phyloP scores from a whole-genome alignment of 2,329 filamentous ascomycete species.

The Emergomyces orientalis region DNA sequence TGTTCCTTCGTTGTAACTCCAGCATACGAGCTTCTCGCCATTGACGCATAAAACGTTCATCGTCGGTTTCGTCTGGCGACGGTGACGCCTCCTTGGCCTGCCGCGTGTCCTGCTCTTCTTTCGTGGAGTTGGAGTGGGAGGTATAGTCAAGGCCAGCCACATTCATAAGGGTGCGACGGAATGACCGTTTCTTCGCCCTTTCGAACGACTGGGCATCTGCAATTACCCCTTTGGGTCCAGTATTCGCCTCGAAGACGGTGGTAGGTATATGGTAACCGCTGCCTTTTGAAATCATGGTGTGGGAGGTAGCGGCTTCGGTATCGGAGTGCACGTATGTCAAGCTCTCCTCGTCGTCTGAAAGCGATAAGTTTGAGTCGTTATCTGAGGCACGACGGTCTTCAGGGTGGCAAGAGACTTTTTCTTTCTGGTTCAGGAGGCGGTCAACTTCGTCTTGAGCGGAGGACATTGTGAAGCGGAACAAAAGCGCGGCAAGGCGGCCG shows the following conservation, averaged over 20 bases:
- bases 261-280: conserved; percentile 36
- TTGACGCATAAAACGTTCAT: conserved; percentile 70
- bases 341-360: conserved; percentile 26
- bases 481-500: neutral
- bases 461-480: conserved; percentile 13
- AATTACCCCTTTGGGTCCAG: conserved; percentile 44
- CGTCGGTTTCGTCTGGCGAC: conserved; percentile 44
- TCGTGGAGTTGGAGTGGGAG: conserved; percentile 17
- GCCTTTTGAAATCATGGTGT: conserved; percentile 32
- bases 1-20: conserved; percentile 62
- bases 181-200: conserved; percentile 39
- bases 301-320: conserved; percentile 11
- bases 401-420: conserved; percentile 31
- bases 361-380: conserved; percentile 13
- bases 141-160: conserved; percentile 27
- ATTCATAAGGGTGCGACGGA: conserved; percentile 36
- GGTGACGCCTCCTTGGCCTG: conserved; percentile 16
- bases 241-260: conserved; percentile 41
- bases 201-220: conserved; percentile 43
- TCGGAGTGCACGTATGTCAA: conserved; percentile 15
- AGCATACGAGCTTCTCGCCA: conserved; percentile 75
- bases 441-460: conserved; percentile 40
- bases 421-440: conserved; percentile 32
- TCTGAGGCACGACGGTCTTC: conserved; percentile 31
- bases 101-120: conserved; percentile 7